Base-by-base conservation (phyloP, 179 eudicot species). In the Actinidia arguta region DNA sequence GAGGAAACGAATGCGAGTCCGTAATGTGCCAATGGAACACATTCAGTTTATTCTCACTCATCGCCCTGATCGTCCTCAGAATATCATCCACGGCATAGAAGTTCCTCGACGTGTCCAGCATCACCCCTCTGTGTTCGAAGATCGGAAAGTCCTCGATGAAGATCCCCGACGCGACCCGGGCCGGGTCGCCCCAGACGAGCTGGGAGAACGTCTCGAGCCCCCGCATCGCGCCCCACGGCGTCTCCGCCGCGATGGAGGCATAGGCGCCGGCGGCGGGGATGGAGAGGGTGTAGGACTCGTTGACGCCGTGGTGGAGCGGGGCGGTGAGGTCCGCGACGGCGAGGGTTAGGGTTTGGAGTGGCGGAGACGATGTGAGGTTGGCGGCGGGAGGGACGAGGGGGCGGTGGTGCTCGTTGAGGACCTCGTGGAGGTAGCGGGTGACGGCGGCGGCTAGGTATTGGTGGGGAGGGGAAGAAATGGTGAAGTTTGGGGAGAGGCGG, bases 1-100 rank as follows among this genome's bases (percentile, higher is more conserved):
- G 8, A 39, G 99, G 98, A 42, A 96, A 96, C 47, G 99, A 94
- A 6, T 96, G 99, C 7, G 99, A 93, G 69, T 96, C 98, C 11
- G 97, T 93, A 7, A 94, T 87, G 51, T 96, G 99, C 99, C 99
- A 96, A 63, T 96, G 99, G 77, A 96, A 96, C 66, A 96, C 99
- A 89, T 96, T 96, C 78, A 96, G 79, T 79, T 96, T 96, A 70
- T 92, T 94, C 72, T 78, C 88, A 75, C 97, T 89, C 92, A 96
- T 88, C 8, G 95, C 93, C 10, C 82, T 79, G 36, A 96, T 94
- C 42, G 94, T 85, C 84, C 96, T 89, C 73, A 90, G 46, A 8
- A 96, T 81, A 72, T 93, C 94, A 6, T 83, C 90, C 4, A 93
- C 96, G 0, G 73, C 85, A 25, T 88, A 94, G 80, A 73, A 96